Evolutionary conservation across 768 basidiomycete genomes (phyloP), one percentile per base, ranked within the genome.

Genomic region (Filobasidium floriforme): DNA sequence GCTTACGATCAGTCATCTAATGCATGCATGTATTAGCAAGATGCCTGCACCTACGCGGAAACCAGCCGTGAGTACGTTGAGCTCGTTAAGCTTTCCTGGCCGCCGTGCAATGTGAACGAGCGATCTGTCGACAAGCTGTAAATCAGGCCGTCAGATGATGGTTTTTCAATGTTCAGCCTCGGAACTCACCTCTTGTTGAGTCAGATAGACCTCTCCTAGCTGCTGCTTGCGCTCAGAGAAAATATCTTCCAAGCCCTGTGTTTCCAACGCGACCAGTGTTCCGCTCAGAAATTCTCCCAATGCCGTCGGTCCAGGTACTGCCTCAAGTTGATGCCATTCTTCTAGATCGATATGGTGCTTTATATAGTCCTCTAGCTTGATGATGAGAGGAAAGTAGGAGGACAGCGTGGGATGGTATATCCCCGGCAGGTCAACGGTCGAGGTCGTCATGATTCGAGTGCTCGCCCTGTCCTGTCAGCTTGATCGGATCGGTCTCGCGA

Each of bases 351-450:
- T 10, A 0, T 43, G 22, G 46, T 55, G 52, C 9, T 40, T 43
- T 26, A 75, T 64, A 59, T 68, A 66, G 49, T 65, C 59, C n/a
- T 62, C 54, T 18, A 76, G 18, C 46, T 22, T 15, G 46, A 22
- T 14, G 46, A 49, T 22, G 46, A 62, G 60, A 28, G 70, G 54
- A 59, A 75, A 75, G 63, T 75, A 75, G 14, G 72, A 72, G 22
- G 75, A 78, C 1, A 78, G 70, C n/a, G 77, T 76, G 1, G 67
- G 57, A 54, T 68, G 67, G 43, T 65, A 41, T 37, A 65, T 43
- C 14, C 46, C 46, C 15, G 15, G 46, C 46, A 49, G 46, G 46
- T 15, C 12, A 12, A 49, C 32, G 32, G 32, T 37, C 32, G 46
- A 49, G 46, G 22, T 49, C 46, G 46, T 18, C 18, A 22, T 49